These are phyloP conservation scores for Wickerhamomyces chambardii DNA, from an alignment of 805 yeast species.

Conservation along the genomic window DNA sequence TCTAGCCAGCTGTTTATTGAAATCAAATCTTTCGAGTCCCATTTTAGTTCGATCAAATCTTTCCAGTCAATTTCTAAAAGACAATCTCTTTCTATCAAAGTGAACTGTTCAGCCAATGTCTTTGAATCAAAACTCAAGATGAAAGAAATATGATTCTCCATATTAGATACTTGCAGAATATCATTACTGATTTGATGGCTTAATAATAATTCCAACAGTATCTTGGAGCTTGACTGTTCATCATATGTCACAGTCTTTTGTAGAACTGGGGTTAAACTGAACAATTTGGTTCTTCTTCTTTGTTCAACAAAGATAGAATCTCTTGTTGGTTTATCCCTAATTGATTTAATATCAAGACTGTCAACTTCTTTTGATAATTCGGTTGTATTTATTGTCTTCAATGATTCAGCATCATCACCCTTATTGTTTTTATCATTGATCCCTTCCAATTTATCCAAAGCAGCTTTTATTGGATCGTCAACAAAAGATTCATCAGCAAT, in stretches of 20 bases:
- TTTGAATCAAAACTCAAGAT: conserved; percentile 63
- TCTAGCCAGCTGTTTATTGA: conserved; percentile 82
- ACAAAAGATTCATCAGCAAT: conserved; percentile 70
- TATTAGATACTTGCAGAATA: conserved; percentile 14
- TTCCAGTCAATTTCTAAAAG: conserved; percentile 87
- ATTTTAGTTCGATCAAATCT: conserved; percentile 68
- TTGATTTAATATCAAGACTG: conserved; percentile 6
- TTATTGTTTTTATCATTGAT: conserved; percentile 20
- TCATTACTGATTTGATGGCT: conserved; percentile 14
- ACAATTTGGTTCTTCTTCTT: conserved; percentile 27
- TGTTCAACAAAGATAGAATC: conserved; percentile 24
- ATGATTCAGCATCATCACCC: background rate
- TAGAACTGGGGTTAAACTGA: conserved; percentile 24
- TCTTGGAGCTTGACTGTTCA: conserved; percentile 19
- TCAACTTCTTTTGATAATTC: conserved; percentile 10
- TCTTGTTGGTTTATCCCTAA: conserved; percentile 9
- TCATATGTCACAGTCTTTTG: conserved; percentile 11
- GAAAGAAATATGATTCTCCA: conserved; percentile 69
- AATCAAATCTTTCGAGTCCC: conserved; percentile 52
- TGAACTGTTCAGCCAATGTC: conserved; percentile 70
- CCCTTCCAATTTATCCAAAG: conserved; percentile 77
- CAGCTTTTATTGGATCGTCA: conserved; percentile 65
- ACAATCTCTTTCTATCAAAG: conserved; percentile 80
- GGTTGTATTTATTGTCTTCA: conserved; percentile 14
- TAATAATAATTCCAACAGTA: conserved; percentile 29